phyloP scores from a whole-genome alignment of 768 basidiomycete genomes.

The Auriculariales sp. region DNA sequence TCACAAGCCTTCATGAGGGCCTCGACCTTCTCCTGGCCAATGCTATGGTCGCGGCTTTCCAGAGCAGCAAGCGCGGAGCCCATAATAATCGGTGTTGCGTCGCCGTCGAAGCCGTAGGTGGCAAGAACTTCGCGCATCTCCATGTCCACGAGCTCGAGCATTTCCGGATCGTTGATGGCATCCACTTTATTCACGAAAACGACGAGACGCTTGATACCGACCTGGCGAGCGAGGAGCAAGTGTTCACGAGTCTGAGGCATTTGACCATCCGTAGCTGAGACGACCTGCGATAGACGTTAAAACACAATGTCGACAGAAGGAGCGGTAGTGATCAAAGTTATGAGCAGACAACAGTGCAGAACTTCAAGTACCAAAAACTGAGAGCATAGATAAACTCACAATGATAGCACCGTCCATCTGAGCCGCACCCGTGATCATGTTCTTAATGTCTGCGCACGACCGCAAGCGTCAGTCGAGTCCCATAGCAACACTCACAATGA shows the following conservation, averaged over 20 bases:
- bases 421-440: conserved; percentile 98
- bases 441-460: conserved; percentile 63
- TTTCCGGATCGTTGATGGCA: conserved; percentile 89
- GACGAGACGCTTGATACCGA: conserved; percentile 92
- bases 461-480: conserved; percentile 5
- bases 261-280: conserved; percentile 96
- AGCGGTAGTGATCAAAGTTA: neutral
- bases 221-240: conserved; percentile 91
- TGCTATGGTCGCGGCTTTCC: conserved; percentile 67
- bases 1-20: conserved; percentile 83
- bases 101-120: conserved; percentile 91
- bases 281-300: no score
- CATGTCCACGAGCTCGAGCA: conserved; percentile 99
- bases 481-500: conserved; percentile 6
- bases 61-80: conserved; percentile 93
- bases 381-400: conserved; percentile 19
- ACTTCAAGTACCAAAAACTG: no score
- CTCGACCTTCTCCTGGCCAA: conserved; percentile 65
- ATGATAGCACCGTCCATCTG: conserved; percentile 96
- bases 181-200: conserved; percentile 99
- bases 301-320: neutral
- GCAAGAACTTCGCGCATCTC: conserved; percentile 95
- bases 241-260: conserved; percentile 99
- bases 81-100: conserved; percentile 95
- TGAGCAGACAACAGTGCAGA: no score